Percentiles rank a stretch among this genome's conserved stretches.
phyloP scores from a whole-genome alignment of 2,329 filamentous ascomycete species.

The Didymella pinodella region DNA sequence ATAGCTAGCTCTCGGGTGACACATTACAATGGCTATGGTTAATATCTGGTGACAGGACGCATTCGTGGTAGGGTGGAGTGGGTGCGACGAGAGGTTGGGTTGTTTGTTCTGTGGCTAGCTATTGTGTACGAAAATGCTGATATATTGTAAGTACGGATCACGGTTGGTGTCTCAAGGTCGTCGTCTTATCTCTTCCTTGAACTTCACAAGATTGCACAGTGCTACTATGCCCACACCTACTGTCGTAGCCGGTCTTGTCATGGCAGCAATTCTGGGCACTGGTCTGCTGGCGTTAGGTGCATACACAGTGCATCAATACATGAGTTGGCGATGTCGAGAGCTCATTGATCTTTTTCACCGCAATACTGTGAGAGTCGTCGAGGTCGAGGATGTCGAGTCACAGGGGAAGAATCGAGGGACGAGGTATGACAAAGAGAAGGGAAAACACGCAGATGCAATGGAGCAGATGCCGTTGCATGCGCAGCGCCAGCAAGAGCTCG shows the following conservation, averaged over 20 bases:
- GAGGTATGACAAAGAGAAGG: not conserved
- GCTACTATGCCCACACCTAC: not conserved
- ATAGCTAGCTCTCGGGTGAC: not conserved
- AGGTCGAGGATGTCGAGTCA: not conserved
- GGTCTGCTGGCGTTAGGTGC: not conserved
- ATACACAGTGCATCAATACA: not conserved
- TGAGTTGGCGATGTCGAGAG: not conserved
- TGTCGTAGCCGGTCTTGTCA: not conserved
- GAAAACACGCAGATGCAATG: not conserved
- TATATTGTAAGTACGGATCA: not conserved
- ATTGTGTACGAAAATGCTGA: no score
- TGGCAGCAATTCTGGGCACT: not conserved
- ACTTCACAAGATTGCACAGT: not conserved
- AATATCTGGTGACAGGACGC: not conserved
- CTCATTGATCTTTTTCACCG: not conserved
- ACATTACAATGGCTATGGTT: not conserved
- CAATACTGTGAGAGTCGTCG: not conserved
- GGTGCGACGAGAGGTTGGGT: not conserved
- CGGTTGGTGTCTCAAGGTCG: not conserved
- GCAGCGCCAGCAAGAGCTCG: not conserved
- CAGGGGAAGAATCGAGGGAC: not conserved
- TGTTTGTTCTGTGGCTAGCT: not conserved
- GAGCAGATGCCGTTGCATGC: not conserved
- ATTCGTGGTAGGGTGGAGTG: not conserved
- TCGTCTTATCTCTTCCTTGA: not conserved